These are phyloP conservation scores for Chaetomiaceae sp. DNA, from an alignment of 2,329 filamentous ascomycete genomes.

Conservation along the genomic window DNA sequence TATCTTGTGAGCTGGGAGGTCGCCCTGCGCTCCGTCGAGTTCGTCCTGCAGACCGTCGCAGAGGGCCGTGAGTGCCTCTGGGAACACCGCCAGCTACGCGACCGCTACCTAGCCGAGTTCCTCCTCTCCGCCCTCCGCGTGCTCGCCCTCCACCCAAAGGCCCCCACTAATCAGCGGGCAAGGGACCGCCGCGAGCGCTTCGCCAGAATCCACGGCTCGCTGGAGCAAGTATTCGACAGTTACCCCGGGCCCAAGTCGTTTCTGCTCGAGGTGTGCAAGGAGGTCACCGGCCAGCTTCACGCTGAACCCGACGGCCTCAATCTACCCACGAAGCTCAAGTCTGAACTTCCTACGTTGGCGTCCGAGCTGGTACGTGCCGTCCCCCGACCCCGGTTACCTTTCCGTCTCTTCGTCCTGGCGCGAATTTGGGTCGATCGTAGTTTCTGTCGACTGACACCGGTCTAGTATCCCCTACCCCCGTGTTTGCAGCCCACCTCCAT, in stretches of 20 bases:
- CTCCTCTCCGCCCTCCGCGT: constrained; percentile 36
- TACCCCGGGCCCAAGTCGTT: constrained; percentile 38
- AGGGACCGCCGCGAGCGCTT: constrained; percentile 38
- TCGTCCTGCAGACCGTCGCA: constrained; percentile 34
- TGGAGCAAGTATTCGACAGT: constrained; percentile 38
- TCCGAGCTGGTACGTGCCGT: constrained; percentile 34
- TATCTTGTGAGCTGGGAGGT: constrained; percentile 40
- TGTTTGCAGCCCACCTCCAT: constrained; percentile 35
- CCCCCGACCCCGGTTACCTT: too few species aligned
- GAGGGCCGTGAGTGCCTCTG: constrained; percentile 36
- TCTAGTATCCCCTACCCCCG: constrained; percentile 35
- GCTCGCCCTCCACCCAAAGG: constrained; percentile 36
- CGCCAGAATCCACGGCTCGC: constrained; percentile 34
- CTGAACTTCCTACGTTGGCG: constrained; percentile 35
- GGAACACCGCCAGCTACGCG: constrained; percentile 30
- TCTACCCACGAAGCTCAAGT: constrained; percentile 32
- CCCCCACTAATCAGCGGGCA: constrained; percentile 30
- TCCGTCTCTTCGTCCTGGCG: too few species aligned
- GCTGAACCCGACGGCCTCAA: constrained; percentile 33
- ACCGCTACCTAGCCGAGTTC: constrained; percentile 37
- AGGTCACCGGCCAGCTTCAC: constrained; percentile 34
- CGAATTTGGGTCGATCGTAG: too few species aligned
- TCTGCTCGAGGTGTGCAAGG: constrained; percentile 36
- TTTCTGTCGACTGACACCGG: not conserved
- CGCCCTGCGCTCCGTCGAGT: constrained; percentile 35